Base-by-base conservation (phyloP, 192 early-diverging fungal genomes). In the Gryganskiella cystojenkinii region DNA sequence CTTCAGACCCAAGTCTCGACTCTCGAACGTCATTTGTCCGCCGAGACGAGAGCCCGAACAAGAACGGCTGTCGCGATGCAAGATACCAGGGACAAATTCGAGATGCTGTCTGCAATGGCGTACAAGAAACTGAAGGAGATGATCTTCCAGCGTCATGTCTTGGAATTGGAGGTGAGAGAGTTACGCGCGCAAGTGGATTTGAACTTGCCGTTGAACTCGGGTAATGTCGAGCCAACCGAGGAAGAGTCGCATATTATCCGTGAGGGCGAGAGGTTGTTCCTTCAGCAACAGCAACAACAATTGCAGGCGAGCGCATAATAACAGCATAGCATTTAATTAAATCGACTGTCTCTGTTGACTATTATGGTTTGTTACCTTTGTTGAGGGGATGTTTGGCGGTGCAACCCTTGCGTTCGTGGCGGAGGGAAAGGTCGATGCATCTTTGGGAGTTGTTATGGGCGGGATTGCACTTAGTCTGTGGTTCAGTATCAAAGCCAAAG, bases 61-160 rank as follows among this genome's bases (percentile, higher is more conserved):
- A 56, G 81, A 11, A 53, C 73, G 15, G 61, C 79, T 15, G 80
- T 81, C 1, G 67, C 81, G 9, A 73, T 87, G 64, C 69, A 87
- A 42, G 81, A 87, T 42, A 76, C 85, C 5, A 58, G 64, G 11
- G 85, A 82, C 46, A 82, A 84, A 34, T 87, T 81, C 50, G 85
- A 87, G 65, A 62, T 73, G 19, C 64, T 87, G 15, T 83, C 69
- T 19, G 81, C 75, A 2, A 70, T 84, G 43, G 83, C 85, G 0
- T 84, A 82, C 56, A 81, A 83, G 49, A 84, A 84, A 30, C 47
- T 87, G 13, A 76, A 83, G n/a, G 85, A 84, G 34, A 66, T 86
- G 58, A 78, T 78, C 35, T 78, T 78, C 50, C 74, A 78, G 33
- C 57, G 74, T 1, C 74, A 78, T 27, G 56, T 78, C 15, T 54